Percentiles rank a stretch among this genome's conserved stretches.
Conservation (phyloP, 257 asterid species). For the Penstemon newberryi region DNA sequence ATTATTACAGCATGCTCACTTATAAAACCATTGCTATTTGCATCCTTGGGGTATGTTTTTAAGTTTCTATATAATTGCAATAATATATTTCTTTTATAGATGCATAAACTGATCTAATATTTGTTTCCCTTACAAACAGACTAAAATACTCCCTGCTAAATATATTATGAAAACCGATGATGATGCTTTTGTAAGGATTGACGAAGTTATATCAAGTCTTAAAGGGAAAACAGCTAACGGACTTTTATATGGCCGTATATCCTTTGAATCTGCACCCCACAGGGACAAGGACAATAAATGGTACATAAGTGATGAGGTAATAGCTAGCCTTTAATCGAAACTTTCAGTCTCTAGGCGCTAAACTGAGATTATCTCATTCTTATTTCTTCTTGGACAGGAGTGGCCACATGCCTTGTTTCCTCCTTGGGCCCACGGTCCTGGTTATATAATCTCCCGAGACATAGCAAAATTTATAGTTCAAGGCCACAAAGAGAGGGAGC, state of each 20-base stretch:
- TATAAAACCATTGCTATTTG: slow-evolving; percentile 86
- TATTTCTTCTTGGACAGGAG: slow-evolving; percentile 49
- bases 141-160: slow-evolving; percentile 66
- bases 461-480: slow-evolving; percentile 77
- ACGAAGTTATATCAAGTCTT: slow-evolving; percentile 68
- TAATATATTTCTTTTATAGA: neutral
- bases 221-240: slow-evolving; percentile 55
- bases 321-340: neutral
- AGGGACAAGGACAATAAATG: slow-evolving; percentile 86
- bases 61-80: slow-evolving; percentile 17
- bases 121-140: slow-evolving; percentile 44
- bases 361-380: neutral
- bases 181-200: slow-evolving; percentile 96
- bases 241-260: slow-evolving; percentile 68
- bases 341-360: neutral
- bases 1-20: slow-evolving; percentile 80
- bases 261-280: slow-evolving; percentile 80
- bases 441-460: slow-evolving; percentile 80
- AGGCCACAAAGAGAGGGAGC: slow-evolving; percentile 66
- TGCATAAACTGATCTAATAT: neutral
- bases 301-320: slow-evolving; percentile 85
- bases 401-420: slow-evolving; percentile 86
- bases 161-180: slow-evolving; percentile 92
- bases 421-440: slow-evolving; percentile 99
- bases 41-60: slow-evolving; percentile 69